Base-by-base conservation (phyloP, 176 grass and related monocot species). In the Leersia perrieri region DNA sequence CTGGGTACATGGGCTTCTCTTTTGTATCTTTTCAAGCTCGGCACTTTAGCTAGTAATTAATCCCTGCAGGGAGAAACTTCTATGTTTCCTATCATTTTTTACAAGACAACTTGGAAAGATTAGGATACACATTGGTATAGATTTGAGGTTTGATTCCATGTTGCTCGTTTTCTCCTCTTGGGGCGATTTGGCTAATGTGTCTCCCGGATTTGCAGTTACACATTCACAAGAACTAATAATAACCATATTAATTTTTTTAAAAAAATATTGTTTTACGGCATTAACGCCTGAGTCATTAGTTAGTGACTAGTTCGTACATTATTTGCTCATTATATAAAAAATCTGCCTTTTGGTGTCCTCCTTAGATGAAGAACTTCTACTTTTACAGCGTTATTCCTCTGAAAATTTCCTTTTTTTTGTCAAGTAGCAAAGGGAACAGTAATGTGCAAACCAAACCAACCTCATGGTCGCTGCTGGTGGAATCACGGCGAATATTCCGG, bases 381-480 rank as follows among this genome's bases (percentile, higher is more conserved):
- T 57, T 57, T 57, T 2, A 55, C 49, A 55, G 49, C 34, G 26
- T 15, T 27, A 22, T n/a, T 66, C 14, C 29, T 60, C 11, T 35
- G 3, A 28, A 5, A 2, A 16, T 7, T 73, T 41, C 3, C 5
- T n/a, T 20, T 33, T 5, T 83, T 45, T 25, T 13, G 44, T 73
- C 20, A 7, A 7, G 11, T 29, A 29, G 1, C 26, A 55, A 61
- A 12, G 13, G n/a, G 2, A 51, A 64, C 40, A 55, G 3, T 51
- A 51, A 51, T 65, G 51, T 25, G 70, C n/a, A n/a, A n/a, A n/a
- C n/a, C n/a, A 25, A 41, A 62, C 73, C 72, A 51, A 96, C 93
- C 93, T 96, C 93, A 84, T 96, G 93, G 1, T 72, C 88, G 14
- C 27, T 74, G 85, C 70, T 71, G 8, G 83, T 75, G 60, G 90